Evolutionary conservation across 495 filamentous ascomycete species (phyloP).

Genomic region (Massariosphaeria phaeospora): DNA sequence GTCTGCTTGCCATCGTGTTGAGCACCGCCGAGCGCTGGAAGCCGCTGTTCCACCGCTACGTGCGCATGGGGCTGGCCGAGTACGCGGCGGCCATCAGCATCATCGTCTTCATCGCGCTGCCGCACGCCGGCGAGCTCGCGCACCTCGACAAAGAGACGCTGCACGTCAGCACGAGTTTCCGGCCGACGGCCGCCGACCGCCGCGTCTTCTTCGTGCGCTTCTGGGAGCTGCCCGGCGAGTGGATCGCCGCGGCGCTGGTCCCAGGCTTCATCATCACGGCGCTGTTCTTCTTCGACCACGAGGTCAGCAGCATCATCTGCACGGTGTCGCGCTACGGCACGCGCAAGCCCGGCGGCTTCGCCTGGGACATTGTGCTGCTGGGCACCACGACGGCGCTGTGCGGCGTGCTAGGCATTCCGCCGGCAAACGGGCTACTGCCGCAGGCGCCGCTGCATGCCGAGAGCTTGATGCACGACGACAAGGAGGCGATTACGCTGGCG

Average conservation of each 20-base stretch:
- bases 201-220: constrained; percentile 60
- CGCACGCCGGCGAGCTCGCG: constrained; percentile 60
- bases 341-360: constrained; percentile 61
- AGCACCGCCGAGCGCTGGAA: constrained; percentile 61
- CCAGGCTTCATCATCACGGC: constrained; percentile 64
- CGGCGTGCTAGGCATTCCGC: constrained; percentile 65
- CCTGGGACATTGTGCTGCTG: constrained; percentile 64
- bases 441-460: constrained; percentile 69
- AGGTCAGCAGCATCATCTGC: constrained; percentile 71
- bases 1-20: constrained; percentile 61
- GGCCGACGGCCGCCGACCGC: constrained; percentile 55
- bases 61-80: constrained; percentile 60
- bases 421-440: constrained; percentile 64
- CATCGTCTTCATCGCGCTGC: constrained; percentile 62
- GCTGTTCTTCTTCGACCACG: constrained; percentile 71
- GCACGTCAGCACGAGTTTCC: constrained; percentile 54
- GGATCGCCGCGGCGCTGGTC: constrained; percentile 62
- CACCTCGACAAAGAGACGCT: constrained; percentile 59
- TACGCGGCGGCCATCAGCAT: constrained; percentile 71
- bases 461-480: constrained; percentile 55
- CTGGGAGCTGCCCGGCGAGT: constrained; percentile 57
- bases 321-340: constrained; percentile 64
- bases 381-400: constrained; percentile 66
- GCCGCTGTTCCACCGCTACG: constrained; percentile 60
- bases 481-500: constrained; percentile 39